Conservation (phyloP, 2,329 filamentous ascomycete genomes). For the Capronia americana region DNA sequence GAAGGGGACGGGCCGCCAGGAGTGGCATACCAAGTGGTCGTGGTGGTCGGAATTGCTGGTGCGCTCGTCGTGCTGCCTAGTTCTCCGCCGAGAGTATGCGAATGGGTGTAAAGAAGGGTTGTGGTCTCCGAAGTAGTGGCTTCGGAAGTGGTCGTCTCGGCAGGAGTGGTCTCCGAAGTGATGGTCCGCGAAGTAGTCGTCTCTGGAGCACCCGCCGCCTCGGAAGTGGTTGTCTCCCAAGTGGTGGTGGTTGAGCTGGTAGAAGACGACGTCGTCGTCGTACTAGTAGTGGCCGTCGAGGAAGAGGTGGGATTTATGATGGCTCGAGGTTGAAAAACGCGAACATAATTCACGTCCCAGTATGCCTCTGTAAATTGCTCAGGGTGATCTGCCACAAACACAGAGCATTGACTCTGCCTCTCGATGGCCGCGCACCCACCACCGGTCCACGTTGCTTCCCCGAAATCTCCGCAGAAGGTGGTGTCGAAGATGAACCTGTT, state of each 20-base stretch:
- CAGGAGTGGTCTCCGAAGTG: constrained; percentile 14
- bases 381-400: constrained; percentile 74
- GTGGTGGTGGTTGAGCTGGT: constrained; percentile 22
- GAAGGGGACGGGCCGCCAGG: background rate
- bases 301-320: constrained; percentile 23
- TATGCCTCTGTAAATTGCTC: constrained; percentile 71
- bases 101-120: background rate
- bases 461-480: constrained; percentile 63
- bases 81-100: background rate
- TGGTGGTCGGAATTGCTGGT: constrained; percentile 4
- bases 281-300: constrained; percentile 24
- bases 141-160: background rate
- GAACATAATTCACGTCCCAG: constrained; percentile 75
- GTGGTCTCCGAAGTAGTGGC: background rate
- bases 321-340: constrained; percentile 59
- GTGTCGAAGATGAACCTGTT: constrained; percentile 58
- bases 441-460: constrained; percentile 58
- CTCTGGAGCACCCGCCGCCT: constrained; percentile 16
- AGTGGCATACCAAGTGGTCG: background rate
- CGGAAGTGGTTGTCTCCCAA: constrained; percentile 14
- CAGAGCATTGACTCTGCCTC: constrained; percentile 63
- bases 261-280: constrained; percentile 25
- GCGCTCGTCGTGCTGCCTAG: background rate
- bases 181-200: constrained; percentile 18
- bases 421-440: constrained; percentile 65